A percentile compares a stretch with the other conserved stretches of the same genome.
phyloP scores from a whole-genome alignment of 1,284 basidiomycete species.

The Ganoderma lucidum region DNA sequence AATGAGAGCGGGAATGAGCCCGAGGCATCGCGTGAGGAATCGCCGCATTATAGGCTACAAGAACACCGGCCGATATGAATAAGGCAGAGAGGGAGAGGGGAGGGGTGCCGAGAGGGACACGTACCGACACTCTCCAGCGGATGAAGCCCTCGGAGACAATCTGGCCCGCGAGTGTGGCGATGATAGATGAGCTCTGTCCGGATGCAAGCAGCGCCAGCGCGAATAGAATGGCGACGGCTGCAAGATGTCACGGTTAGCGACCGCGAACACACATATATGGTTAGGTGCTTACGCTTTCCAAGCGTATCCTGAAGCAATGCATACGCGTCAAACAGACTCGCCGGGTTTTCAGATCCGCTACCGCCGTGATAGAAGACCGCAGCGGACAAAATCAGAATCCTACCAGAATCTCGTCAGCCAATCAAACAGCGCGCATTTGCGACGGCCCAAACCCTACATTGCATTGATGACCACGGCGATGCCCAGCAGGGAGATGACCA shows the following conservation, averaged over 20 bases:
- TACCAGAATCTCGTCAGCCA: slow-evolving; percentile 39
- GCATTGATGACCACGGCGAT: slow-evolving; percentile 91
- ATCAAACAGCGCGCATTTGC: slow-evolving; percentile 5
- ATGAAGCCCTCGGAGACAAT: slow-evolving; percentile 96
- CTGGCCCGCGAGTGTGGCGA: slow-evolving; percentile 93
- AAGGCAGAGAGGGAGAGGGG: background rate
- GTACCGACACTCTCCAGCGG: slow-evolving; percentile 86
- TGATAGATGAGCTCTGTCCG: slow-evolving; percentile 93
- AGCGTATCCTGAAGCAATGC: slow-evolving; percentile 72
- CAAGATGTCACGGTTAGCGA: background rate
- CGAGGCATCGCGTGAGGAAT: slow-evolving; percentile 84
- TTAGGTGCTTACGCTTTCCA: slow-evolving; percentile 63
- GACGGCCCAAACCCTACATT: slow-evolving; percentile 51
- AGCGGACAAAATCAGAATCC: slow-evolving; percentile 74
- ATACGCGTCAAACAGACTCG: slow-evolving; percentile 86
- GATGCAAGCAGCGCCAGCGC: slow-evolving; percentile 87
- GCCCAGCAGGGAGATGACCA: slow-evolving; percentile 73
- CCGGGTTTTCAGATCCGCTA: slow-evolving; percentile 52
- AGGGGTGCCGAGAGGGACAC: slow-evolving; percentile 37
- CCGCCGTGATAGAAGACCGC: slow-evolving; percentile 78
- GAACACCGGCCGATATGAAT: slow-evolving; percentile 5
- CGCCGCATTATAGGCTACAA: slow-evolving; percentile 81
- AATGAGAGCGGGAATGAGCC: slow-evolving; percentile 86
- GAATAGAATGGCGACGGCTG: slow-evolving; percentile 84
- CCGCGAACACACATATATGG: background rate